Base-by-base conservation (phyloP, 2,329 filamentous ascomycete genomes). In the Cercospora zeae-maydis region DNA sequence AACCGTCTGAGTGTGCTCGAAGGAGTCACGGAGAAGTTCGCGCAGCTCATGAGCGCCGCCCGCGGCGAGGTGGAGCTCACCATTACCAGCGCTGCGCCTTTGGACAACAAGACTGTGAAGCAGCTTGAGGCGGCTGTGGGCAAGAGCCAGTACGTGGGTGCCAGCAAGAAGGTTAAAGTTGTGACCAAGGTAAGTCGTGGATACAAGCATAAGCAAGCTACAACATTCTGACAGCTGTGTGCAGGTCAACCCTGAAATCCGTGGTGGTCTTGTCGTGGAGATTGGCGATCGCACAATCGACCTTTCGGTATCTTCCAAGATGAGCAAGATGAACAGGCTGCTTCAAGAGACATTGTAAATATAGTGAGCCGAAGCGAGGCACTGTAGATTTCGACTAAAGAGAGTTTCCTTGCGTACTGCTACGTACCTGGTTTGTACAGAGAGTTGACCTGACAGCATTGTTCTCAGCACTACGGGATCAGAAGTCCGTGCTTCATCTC, bases 251-350 rank as follows among this genome's bases (percentile, higher is more conserved):
- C 86, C 93, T 66, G 93, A 98, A 63, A 93, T 99, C 76, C 81
- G 96, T 70, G 95, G 95, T 71, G 95, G 95, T 67, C 88, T 99
- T 71, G 81, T 99, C 70, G 93, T 99, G 76, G 93, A 98, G 83
- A 90, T 98, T 72, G 93, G 93, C 75, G 93, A 98, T 85, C 90
- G 93, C 77, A 98, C 93, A 78, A 96, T 99, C 77, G 95, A 99
- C 82, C 89, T 97, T 73, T 95, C 90, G 81, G 93, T 99, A 75
- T 93, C 93, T 55, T 84, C 90, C 78, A 96, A 93, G 86, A 89
- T 99, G 80, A 86, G 91, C 79, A 96, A 92, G 88, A 91, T 99
- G 87, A 99, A 99, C 91, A 99, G 98, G 89, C 88, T 96, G 78
- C 90, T 99, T 77, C 93, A 86, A 73, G 95, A 99, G 82, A 86